These are phyloP conservation scores for Phlyctochytrium planicorne DNA, from an alignment of 192 early-diverging fungal species.

Conservation along the genomic window DNA sequence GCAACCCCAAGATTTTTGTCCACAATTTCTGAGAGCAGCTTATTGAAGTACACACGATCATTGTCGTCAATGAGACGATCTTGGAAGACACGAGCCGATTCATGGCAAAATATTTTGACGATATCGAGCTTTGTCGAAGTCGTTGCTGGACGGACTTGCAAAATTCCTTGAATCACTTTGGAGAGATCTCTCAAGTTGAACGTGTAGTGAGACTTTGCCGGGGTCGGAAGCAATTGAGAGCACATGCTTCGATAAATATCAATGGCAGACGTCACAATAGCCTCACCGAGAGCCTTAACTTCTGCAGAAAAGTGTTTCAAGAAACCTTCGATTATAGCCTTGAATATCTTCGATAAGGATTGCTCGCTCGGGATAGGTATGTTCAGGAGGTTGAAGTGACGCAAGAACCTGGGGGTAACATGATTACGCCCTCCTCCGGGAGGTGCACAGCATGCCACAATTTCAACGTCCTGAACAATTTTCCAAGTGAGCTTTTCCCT, in stretches of 20 bases:
- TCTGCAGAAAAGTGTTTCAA: conserved; percentile 52
- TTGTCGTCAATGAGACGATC: conserved; percentile 59
- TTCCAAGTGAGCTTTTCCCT: conserved; percentile 61
- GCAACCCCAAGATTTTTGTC: conserved; percentile 57
- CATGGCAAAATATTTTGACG: conserved; percentile 56
- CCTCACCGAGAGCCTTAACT: conserved; percentile 43
- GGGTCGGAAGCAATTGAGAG: conserved; percentile 57
- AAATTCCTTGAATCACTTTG: conserved; percentile 57
- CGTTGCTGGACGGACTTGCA: conserved; percentile 44
- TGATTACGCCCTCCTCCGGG: conserved; percentile 59
- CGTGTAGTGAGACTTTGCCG: conserved; percentile 63
- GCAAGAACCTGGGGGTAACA: conserved; percentile 53
- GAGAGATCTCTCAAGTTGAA: conserved; percentile 62
- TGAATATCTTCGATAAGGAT: conserved; percentile 54
- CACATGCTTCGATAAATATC: conserved; percentile 64
- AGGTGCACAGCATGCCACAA: conserved; percentile 58
- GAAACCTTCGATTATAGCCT: conserved; percentile 57
- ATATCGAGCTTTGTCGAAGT: conserved; percentile 46
- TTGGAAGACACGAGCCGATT: conserved; percentile 57
- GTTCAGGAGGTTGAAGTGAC: conserved; percentile 61
- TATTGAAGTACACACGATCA: conserved; percentile 54
- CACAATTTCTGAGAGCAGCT: conserved; percentile 53
- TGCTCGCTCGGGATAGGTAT: conserved; percentile 54
- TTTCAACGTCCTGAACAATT: conserved; percentile 51
- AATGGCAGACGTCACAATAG: conserved; percentile 55